Percentiles rank a stretch among this genome's conserved stretches.
Evolutionary conservation across 2,329 filamentous ascomycete genomes (phyloP).

Genomic region (Ilyonectria mors-panacis): DNA sequence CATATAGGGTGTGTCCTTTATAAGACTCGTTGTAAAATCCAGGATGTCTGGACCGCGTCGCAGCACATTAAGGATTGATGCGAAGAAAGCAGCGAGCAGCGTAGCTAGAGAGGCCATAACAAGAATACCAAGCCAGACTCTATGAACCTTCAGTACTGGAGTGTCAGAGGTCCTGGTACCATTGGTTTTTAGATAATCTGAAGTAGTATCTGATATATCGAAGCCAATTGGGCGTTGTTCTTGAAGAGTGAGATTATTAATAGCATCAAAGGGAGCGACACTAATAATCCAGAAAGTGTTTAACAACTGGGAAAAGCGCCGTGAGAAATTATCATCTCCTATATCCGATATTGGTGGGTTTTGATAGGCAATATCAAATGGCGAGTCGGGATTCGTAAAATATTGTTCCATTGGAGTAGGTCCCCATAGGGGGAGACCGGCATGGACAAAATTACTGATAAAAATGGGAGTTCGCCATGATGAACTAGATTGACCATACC

Average conservation of each 20-base stretch:
- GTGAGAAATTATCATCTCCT: background rate
- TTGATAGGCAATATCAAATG: constrained; percentile 11
- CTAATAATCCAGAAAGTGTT: constrained; percentile 22
- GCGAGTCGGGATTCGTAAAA: constrained; percentile 11
- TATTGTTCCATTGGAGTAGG: constrained; percentile 6
- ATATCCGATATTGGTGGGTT: background rate
- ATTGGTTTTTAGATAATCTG: background rate
- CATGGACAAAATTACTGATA: constrained; percentile 6
- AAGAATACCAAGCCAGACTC: constrained; percentile 11
- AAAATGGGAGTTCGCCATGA: background rate
- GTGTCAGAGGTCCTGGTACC: constrained; percentile 4
- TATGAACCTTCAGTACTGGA: constrained; percentile 4
- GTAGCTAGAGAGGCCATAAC: constrained; percentile 11
- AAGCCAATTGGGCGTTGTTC: background rate
- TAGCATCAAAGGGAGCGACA: constrained; percentile 13
- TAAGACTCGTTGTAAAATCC: background rate
- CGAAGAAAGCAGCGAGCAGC: constrained; percentile 11
- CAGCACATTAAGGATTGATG: constrained; percentile 6
- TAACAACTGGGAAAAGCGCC: constrained; percentile 10
- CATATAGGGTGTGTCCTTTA: constrained; percentile 14
- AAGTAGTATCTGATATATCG: background rate
- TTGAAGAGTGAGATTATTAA: constrained; percentile 4
- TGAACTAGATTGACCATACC: too few relatives aligned
- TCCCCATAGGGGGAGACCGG: background rate
- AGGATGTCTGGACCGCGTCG: constrained; percentile 22